Conservation (phyloP, 2,329 filamentous ascomycete species). For the Aspergillus aculeatinus region DNA sequence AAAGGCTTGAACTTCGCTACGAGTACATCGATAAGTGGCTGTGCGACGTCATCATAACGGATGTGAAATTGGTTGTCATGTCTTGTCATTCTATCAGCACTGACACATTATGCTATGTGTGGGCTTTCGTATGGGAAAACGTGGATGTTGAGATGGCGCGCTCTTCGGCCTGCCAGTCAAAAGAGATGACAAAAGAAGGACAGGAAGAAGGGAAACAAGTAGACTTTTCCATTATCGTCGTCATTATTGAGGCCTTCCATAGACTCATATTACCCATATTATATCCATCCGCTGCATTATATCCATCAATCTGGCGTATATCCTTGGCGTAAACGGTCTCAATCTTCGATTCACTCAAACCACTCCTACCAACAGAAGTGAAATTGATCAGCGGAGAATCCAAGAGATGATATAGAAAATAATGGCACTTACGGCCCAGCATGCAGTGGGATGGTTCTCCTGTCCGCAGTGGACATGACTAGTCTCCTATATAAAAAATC, state of each 20-base stretch:
- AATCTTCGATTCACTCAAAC: neutral
- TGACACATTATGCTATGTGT: neutral
- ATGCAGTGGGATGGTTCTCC: neutral
- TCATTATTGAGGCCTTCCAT: neutral
- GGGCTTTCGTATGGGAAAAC: neutral
- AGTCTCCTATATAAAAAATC: neutral
- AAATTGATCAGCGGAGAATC: neutral
- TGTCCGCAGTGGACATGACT: slow-evolving; percentile 5
- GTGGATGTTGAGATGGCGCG: neutral
- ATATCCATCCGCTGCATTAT: neutral
- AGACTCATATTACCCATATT: too few relatives aligned
- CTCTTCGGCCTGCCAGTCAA: neutral
- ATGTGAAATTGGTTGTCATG: too few relatives aligned
- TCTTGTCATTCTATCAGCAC: too few relatives aligned
- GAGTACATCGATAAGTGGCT: too few relatives aligned
- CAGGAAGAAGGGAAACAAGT: neutral
- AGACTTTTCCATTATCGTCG: neutral
- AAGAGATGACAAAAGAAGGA: neutral
- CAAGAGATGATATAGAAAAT: neutral
- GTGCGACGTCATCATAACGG: too few relatives aligned
- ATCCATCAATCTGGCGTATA: neutral
- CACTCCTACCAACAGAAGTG: neutral
- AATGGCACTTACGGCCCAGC: slow-evolving; percentile 3
- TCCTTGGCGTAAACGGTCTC: neutral
- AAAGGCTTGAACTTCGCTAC: too few relatives aligned